phyloP scores from a whole-genome alignment of 2,329 filamentous ascomycete species.

The Aureobasidium sp. region DNA sequence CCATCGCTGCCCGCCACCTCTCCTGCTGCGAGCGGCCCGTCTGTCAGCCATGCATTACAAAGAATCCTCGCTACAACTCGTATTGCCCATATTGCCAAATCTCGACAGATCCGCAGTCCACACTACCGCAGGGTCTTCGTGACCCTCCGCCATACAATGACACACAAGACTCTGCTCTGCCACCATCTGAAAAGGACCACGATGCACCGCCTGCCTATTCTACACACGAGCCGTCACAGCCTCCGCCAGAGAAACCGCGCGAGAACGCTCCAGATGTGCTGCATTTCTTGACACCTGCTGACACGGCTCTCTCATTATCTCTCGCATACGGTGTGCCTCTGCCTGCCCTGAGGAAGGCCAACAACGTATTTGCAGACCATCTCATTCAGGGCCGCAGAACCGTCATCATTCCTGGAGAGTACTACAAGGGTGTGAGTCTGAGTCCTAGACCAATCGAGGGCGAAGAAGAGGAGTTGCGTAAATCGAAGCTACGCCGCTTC shows the following conservation, averaged over 20 bases:
- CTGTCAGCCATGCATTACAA: conserved; percentile 63
- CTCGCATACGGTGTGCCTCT: conserved; percentile 65
- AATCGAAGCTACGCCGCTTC: conserved; percentile 64
- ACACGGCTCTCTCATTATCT: conserved; percentile 61
- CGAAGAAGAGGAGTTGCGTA: conserved; percentile 66
- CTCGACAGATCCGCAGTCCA: conserved; percentile 48
- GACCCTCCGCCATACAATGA: conserved; percentile 60
- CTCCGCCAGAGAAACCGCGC: conserved; percentile 28
- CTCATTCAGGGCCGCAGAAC: conserved; percentile 63
- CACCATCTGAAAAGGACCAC: conserved; percentile 18
- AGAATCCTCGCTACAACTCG: conserved; percentile 60
- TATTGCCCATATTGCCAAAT: conserved; percentile 74
- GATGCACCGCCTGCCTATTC: conserved; percentile 42
- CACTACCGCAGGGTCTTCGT: conserved; percentile 57
- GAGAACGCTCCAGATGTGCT: conserved; percentile 55
- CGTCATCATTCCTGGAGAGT: conserved; percentile 62
- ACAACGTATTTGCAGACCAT: conserved; percentile 66
- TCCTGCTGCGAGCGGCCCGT: conserved; percentile 65
- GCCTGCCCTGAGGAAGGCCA: conserved; percentile 55
- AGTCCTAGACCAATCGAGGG: conserved; percentile 66
- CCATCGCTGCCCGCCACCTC: conserved; percentile 53
- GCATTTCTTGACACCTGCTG: conserved; percentile 67
- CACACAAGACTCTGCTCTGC: conserved; percentile 20
- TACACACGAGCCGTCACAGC: conserved; percentile 26
- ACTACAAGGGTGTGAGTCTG: conserved; percentile 60